Conservation (phyloP, 2,329 filamentous ascomycete genomes). For the Chlorencoelia australis region DNA sequence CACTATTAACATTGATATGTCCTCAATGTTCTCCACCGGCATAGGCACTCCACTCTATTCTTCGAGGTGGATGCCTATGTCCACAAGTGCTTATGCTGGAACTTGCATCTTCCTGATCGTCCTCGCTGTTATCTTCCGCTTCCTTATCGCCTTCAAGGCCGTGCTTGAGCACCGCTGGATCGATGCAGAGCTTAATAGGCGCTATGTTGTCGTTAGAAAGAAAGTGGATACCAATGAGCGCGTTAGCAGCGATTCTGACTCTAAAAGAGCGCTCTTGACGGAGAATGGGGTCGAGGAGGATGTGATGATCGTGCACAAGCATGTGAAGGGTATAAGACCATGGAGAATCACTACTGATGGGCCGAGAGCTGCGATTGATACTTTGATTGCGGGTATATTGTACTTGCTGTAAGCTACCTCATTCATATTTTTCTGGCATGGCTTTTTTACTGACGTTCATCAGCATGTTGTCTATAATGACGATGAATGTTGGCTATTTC, state of each 20-base stretch:
- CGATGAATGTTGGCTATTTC: constrained; percentile 74
- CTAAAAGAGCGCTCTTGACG: not conserved
- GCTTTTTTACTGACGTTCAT: constrained; percentile 8
- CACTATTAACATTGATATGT: not conserved
- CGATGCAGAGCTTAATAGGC: not conserved
- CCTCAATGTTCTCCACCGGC: not conserved
- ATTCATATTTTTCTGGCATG: constrained; percentile 3
- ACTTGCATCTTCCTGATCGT: constrained; percentile 83
- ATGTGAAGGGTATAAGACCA: not conserved
- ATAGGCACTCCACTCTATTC: not conserved
- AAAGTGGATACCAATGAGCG: too few species aligned
- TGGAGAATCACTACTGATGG: not conserved
- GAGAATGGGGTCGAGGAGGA: not conserved
- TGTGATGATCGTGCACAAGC: not conserved
- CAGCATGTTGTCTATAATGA: constrained; percentile 88
- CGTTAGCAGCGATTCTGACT: too few species aligned
- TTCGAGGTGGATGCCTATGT: too few species aligned
- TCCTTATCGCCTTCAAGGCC: not conserved
- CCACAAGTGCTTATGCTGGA: constrained; percentile 52
- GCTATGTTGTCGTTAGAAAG: not conserved
- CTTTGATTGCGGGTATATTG: not conserved
- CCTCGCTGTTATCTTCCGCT: constrained; percentile 57
- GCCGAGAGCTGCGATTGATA: not conserved
- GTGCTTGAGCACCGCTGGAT: not conserved
- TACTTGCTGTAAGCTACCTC: constrained; percentile 67